Base-by-base conservation (phyloP, 2,329 filamentous ascomycete species). In the Pleurostoma richardsiae region DNA sequence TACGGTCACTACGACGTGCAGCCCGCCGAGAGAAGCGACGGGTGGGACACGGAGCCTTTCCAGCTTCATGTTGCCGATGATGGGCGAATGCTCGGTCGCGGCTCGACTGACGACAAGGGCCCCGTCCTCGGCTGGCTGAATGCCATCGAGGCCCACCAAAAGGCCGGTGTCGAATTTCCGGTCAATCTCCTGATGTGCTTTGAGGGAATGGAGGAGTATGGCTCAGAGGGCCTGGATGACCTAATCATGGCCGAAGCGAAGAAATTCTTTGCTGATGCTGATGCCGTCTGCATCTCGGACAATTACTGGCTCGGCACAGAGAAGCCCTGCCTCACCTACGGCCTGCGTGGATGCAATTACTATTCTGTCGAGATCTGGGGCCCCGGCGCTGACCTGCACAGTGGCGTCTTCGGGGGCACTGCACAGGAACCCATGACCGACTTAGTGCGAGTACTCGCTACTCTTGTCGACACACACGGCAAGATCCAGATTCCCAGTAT, bases 281-380 rank as follows among this genome's bases (percentile, higher is more conserved):
- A 99, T 56, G 94, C 91, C 5, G 90, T 97, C 50, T 99, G 94
- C 73, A 99, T 99, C 65, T 96, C 90, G 42, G 94, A 99, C 71
- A 99, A 99, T 80, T 99, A 99, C 83, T 99, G 94, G 94, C 84
- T 99, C 39, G 94, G 94, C 49, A 97, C 94, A 5, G 90, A 97
- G 79, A 96, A 96, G 79, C 94, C 94, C 10, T 99, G 94, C 69
- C 73, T 99, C 62, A 99, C 94, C 7, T 99, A 99, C 67, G 94
- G 94, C 58, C 86, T 99, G 52, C 88, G 94, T 56, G 94, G 94
- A 45, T 95, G 89, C 83, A 97, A 95, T 76, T 99, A 99, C 80
- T 99, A 97, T 76, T 88, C 86, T 44, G 71, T 99, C 56, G 88
- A 94, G 69, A 76, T 99, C 53, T 90, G 87, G 6, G 94, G 94